These are phyloP conservation scores for Leishmania major DNA, from an alignment of 208 protist genomes.

Conservation along the genomic window DNA sequence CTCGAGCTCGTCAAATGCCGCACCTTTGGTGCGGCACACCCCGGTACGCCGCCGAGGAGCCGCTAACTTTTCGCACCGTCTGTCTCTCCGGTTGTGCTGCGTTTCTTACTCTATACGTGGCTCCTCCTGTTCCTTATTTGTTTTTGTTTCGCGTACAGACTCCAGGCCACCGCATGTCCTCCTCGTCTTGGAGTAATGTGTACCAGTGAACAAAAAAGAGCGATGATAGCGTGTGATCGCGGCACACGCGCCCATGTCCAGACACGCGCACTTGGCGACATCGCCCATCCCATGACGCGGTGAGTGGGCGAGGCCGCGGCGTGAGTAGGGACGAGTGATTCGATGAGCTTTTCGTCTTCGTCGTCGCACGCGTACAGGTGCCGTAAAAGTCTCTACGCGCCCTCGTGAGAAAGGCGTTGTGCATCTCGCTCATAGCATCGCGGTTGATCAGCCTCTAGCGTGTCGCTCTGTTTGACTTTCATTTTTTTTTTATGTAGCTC, in stretches of 20 bases:
- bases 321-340: not conserved
- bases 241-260: not conserved
- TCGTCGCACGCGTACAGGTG: not conserved
- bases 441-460: not conserved
- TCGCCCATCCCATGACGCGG: not conserved
- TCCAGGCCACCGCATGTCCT: not conserved
- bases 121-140: not conserved
- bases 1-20: not conserved
- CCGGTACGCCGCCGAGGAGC: not conserved
- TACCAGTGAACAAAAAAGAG: not conserved
- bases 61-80: not conserved
- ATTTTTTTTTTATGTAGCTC: not conserved
- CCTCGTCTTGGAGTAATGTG: not conserved
- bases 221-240: not conserved
- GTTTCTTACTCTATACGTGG: not conserved
- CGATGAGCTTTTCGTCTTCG: not conserved
- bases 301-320: not conserved
- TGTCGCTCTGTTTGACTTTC: not conserved
- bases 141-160: not conserved
- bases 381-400: not conserved
- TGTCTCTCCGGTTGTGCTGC: not conserved
- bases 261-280: not conserved
- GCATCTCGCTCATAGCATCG: not conserved
- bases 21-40: not conserved
- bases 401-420: not conserved